A percentile compares a stretch with the other conserved stretches of the same genome.
Evolutionary conservation across 495 filamentous ascomycete species (phyloP).

Genomic region (Xylaria venustula): DNA sequence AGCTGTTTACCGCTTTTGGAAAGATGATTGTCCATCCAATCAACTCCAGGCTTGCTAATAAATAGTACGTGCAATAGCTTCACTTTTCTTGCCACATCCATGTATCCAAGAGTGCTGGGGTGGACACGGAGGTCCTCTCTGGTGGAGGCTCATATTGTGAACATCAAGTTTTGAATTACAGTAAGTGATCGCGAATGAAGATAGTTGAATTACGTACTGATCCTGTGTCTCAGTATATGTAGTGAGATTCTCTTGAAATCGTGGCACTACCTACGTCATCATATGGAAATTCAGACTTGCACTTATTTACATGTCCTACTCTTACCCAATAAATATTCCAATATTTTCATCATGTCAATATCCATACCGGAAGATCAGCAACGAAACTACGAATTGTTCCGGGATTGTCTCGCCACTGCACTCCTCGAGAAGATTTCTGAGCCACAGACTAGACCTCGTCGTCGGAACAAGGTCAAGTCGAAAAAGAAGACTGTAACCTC

Average conservation of each 20-base stretch:
- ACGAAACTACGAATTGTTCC: conserved; percentile 66
- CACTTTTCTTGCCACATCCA: neutral
- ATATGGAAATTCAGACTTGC: neutral
- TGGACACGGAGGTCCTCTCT: too few relatives aligned
- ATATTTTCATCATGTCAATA: conserved; percentile 11
- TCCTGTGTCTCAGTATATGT: too few relatives aligned
- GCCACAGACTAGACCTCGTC: conserved; percentile 42
- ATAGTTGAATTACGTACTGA: too few relatives aligned
- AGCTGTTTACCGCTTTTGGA: conserved; percentile 2
- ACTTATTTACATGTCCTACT: neutral
- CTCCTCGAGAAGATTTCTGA: conserved; percentile 51
- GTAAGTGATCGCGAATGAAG: too few relatives aligned
- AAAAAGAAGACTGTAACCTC: conserved; percentile 35
- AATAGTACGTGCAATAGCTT: neutral
- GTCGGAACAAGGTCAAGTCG: conserved; percentile 37
- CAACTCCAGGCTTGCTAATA: neutral
- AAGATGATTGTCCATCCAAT: neutral
- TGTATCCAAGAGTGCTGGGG: too few relatives aligned
- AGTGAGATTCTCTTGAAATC: too few relatives aligned
- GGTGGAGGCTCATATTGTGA: too few relatives aligned
- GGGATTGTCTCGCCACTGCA: conserved; percentile 57
- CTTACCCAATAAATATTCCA: too few relatives aligned
- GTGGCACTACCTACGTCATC: too few relatives aligned
- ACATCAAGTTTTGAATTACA: too few relatives aligned
- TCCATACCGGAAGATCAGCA: conserved; percentile 21